These are phyloP conservation scores for Alloascoidea hylecoeti DNA, from an alignment of 805 yeast species.

Conservation along the genomic window DNA sequence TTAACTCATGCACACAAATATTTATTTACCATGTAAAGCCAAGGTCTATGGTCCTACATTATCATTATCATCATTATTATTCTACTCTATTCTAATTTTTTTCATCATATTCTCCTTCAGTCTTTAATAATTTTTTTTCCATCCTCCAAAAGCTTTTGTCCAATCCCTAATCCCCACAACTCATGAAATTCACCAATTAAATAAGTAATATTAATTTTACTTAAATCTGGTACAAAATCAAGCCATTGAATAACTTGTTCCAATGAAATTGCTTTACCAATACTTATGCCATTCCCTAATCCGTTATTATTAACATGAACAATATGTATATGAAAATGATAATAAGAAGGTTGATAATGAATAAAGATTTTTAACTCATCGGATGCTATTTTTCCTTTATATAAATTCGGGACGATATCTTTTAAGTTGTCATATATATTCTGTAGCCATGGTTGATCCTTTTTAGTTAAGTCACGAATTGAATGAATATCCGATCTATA, in stretches of 20 bases:
- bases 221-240: conserved; percentile 39
- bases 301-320: conserved; percentile 64
- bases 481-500: conserved; percentile 55
- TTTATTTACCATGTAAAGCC: too few species aligned
- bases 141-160: neutral
- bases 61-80: too few species aligned
- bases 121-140: too few species aligned
- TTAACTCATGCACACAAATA: too few species aligned
- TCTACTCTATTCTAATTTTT: too few species aligned
- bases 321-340: conserved; percentile 88
- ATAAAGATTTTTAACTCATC: conserved; percentile 65
- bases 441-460: conserved; percentile 46
- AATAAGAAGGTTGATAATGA: conserved; percentile 91
- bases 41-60: too few species aligned
- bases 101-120: too few species aligned
- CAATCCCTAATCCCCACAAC: conserved; percentile 34
- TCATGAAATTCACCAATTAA: conserved; percentile 66
- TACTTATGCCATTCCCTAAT: conserved; percentile 47
- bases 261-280: conserved; percentile 71
- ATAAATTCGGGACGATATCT: conserved; percentile 30
- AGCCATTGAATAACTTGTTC: conserved; percentile 75
- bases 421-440: conserved; percentile 29
- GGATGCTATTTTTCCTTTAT: conserved; percentile 23
- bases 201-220: conserved; percentile 44
- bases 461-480: conserved; percentile 54